These are phyloP conservation scores for Thalassiosira sp. DNA, from an alignment of 352 stramenopile species.

Conservation along the genomic window DNA sequence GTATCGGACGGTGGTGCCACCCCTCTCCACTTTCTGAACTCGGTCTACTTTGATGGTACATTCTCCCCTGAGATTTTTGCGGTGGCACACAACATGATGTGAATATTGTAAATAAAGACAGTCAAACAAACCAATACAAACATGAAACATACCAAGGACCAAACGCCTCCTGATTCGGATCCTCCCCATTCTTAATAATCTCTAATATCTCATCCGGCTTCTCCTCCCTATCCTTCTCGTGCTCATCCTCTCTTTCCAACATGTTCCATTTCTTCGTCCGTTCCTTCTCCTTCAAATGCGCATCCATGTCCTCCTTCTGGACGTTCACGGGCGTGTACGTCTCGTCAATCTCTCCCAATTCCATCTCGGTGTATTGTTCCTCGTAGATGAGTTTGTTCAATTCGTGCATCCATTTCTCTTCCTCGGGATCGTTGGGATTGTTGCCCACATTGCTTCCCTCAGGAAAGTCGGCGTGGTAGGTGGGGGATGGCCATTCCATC, in stretches of 20 bases:
- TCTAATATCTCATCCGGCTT: conserved; percentile 56
- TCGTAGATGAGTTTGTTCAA: conserved; percentile 48
- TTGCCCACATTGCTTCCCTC: conserved; percentile 61
- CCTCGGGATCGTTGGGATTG: conserved; percentile 46
- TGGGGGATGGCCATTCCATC: conserved; percentile 27
- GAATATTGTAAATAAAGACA: too few relatives aligned
- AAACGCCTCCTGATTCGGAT: conserved; percentile 60
- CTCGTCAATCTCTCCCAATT: conserved; percentile 47
- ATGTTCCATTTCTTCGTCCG: conserved; percentile 41
- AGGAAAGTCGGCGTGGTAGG: conserved; percentile 56
- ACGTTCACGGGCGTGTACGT: conserved; percentile 31
- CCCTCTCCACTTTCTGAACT: conserved; percentile 86
- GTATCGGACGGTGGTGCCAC: conserved; percentile 91
- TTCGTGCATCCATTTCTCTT: conserved; percentile 48
- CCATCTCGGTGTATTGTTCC: conserved; percentile 45
- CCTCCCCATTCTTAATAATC: conserved; percentile 52
- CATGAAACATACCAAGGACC: conserved; percentile 52
- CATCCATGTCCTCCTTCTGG: conserved; percentile 45
- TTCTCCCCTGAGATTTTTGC: conserved; percentile 55
- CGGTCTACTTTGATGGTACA: conserved; percentile 81
- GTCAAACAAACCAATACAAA: too few relatives aligned
- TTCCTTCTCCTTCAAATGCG: conserved; percentile 44
- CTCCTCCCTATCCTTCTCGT: conserved; percentile 49
- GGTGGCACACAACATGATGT: too few relatives aligned
- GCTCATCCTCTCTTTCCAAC: conserved; percentile 31